Conservation (phyloP, 208 protist species). For the Trypanosoma brucei region DNA sequence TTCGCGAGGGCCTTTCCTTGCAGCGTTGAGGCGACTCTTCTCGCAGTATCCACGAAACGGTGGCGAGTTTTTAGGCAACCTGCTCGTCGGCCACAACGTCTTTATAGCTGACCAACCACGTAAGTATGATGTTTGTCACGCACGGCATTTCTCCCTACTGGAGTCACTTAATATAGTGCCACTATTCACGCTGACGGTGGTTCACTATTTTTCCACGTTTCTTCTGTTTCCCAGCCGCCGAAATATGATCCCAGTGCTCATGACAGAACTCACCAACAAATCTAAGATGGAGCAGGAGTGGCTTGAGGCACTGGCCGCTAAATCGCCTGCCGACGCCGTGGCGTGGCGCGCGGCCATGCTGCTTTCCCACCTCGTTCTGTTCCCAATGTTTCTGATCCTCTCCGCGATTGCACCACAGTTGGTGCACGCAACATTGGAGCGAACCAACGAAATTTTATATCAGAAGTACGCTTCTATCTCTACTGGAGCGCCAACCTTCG, state of each 20-base stretch:
- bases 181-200: conserved; percentile 68
- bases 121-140: conserved; percentile 57
- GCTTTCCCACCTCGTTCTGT: conserved; percentile 45
- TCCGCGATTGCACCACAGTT: conserved; percentile 60
- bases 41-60: conserved; percentile 55
- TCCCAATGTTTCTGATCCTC: conserved; percentile 64
- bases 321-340: conserved; percentile 40
- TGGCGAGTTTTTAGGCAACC: conserved; percentile 66
- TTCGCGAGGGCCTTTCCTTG: neutral
- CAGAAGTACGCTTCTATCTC: conserved; percentile 70
- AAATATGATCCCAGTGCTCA: conserved; percentile 34
- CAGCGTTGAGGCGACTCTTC: conserved; percentile 10
- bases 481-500: conserved; percentile 45
- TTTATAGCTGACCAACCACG: conserved; percentile 76
- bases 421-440: conserved; percentile 60
- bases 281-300: conserved; percentile 48
- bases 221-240: conserved; percentile 53
- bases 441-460: conserved; percentile 59
- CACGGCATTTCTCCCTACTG: conserved; percentile 69
- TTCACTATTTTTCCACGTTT: conserved; percentile 82
- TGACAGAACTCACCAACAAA: conserved; percentile 45
- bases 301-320: conserved; percentile 42
- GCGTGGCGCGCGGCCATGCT: conserved; percentile 46
- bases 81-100: conserved; percentile 67
- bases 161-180: conserved; percentile 61